Evolutionary conservation across 495 filamentous ascomycete genomes (phyloP).

Genomic region (Trichoderma orchidacearum): DNA sequence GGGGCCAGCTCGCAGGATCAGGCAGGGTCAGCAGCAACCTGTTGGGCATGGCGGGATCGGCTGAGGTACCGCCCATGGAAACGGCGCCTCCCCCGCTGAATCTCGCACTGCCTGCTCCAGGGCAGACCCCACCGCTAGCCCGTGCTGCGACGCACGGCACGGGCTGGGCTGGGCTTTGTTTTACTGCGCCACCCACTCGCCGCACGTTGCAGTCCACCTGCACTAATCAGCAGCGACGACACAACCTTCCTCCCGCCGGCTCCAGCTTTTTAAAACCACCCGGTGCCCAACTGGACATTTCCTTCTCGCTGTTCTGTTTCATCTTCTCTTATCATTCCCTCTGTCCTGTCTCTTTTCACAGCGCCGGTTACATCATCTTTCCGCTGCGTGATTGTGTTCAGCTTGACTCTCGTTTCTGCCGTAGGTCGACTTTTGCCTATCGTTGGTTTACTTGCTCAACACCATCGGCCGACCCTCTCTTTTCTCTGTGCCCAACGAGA

Average conservation of each 20-base stretch:
- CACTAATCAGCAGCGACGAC: not conserved
- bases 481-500: not conserved
- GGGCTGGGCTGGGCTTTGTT: not conserved
- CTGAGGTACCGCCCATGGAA: no score
- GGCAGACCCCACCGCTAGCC: not conserved
- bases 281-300: not conserved
- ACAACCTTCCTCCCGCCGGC: not conserved
- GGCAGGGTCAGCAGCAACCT: no score
- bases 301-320: not conserved
- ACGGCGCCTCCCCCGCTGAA: not conserved
- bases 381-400: not conserved
- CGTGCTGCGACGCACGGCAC: no score
- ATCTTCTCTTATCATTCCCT: not conserved
- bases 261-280: not conserved
- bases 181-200: not conserved
- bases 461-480: not conserved
- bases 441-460: no score
- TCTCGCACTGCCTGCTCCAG: not conserved
- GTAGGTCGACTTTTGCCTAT: not conserved
- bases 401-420: not conserved
- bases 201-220: not conserved
- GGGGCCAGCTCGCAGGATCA: no score
- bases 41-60: no score
- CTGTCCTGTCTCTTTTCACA: not conserved
- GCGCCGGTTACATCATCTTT: no score